A percentile compares a stretch with the other conserved stretches of the same genome.
Conservation (phyloP, 306 rosid genomes). For the Ochetophila trinervis region DNA sequence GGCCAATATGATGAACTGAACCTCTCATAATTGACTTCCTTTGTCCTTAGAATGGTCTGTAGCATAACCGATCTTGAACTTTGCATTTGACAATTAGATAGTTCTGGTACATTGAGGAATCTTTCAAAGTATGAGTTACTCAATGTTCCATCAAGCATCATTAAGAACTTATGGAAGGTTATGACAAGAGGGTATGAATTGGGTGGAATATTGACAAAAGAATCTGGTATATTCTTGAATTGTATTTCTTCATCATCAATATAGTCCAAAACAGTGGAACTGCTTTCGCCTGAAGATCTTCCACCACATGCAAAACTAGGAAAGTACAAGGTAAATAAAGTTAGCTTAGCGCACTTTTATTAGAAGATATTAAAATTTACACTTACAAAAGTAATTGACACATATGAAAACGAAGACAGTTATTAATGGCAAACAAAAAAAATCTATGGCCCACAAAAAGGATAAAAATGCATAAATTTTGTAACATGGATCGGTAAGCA, state of each 20-base stretch:
- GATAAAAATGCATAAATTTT: too few relatives aligned
- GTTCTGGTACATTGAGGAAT: slow-evolving; percentile 31
- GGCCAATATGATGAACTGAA: slow-evolving; percentile 71
- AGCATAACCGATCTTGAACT: slow-evolving; percentile 47
- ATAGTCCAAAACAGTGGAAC: slow-evolving; percentile 33
- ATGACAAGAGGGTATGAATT: slow-evolving; percentile 64
- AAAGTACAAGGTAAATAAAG: neutral
- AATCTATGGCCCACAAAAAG: too few relatives aligned
- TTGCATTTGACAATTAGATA: slow-evolving; percentile 15
- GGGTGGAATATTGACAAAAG: slow-evolving; percentile 48
- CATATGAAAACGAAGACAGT: too few relatives aligned
- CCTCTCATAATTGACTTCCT: slow-evolving; percentile 63
- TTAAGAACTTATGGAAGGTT: slow-evolving; percentile 67
- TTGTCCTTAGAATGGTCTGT: slow-evolving; percentile 48
- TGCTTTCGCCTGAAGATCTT: slow-evolving; percentile 15
- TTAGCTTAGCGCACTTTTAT: neutral
- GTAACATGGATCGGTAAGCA: too few relatives aligned
- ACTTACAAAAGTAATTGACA: neutral
- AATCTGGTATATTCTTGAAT: slow-evolving; percentile 51
- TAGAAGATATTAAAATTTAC: neutral
- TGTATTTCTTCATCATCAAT: slow-evolving; percentile 42
- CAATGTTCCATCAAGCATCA: slow-evolving; percentile 83
- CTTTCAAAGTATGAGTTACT: slow-evolving; percentile 65
- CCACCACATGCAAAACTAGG: slow-evolving; percentile 46
- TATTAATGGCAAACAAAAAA: too few relatives aligned